Evolutionary conservation across 2,329 filamentous ascomycete species (phyloP).

Genomic region (Fusarium sp.): DNA sequence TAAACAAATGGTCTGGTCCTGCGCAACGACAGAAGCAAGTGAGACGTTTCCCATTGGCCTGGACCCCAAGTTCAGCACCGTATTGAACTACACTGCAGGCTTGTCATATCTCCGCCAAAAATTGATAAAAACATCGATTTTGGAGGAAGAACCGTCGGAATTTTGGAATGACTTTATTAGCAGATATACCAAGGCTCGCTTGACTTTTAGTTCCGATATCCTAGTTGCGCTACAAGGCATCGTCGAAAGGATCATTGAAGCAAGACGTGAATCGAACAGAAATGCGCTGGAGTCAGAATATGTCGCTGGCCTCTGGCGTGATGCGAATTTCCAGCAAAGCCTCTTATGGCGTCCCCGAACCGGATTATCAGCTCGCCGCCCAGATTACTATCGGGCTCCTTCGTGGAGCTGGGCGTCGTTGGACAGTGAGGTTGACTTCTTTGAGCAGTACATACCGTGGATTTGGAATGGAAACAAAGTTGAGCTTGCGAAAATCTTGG

Average conservation of each 20-base stretch:
- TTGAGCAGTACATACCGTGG: slow-evolving; percentile 1
- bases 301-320: neutral
- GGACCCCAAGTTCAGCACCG: neutral
- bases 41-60: neutral
- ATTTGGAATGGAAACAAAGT: neutral
- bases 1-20: slow-evolving; percentile 7
- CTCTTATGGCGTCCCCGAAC: neutral
- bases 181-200: neutral
- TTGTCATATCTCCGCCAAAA: neutral
- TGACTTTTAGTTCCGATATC: neutral
- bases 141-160: neutral
- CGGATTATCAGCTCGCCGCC: accelerated
- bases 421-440: neutral
- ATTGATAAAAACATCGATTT: neutral
- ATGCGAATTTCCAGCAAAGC: neutral
- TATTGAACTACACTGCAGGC: neutral
- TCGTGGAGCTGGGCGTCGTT: slow-evolving; percentile 11
- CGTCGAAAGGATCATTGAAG: neutral
- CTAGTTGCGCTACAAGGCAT: neutral
- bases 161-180: slow-evolving; percentile 7
- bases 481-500: neutral
- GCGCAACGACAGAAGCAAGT: neutral
- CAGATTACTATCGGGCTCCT: neutral
- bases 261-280: accelerated
- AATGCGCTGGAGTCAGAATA: neutral